A percentile compares a stretch with the other conserved stretches of the same genome.
Conservation (phyloP, 163 green algal species). For the Chloroidium sp. region DNA sequence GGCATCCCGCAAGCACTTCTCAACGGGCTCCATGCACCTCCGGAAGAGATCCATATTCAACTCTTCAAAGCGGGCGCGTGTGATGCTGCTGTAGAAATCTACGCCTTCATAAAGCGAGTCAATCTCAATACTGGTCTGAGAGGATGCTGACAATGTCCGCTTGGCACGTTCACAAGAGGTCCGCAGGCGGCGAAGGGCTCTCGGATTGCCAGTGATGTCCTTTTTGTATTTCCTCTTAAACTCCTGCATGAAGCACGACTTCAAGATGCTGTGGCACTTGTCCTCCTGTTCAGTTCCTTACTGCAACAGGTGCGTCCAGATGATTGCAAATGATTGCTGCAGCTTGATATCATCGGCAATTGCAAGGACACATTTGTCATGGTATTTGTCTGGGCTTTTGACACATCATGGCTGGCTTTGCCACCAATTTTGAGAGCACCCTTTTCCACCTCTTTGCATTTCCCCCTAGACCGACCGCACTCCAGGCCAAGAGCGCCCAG, state of each 20-base stretch:
- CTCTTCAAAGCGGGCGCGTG: conserved; percentile 68
- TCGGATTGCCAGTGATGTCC: conserved; percentile 84
- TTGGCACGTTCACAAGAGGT: conserved; percentile 95
- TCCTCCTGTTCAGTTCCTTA: no score
- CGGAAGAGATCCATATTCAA: conserved; percentile 37
- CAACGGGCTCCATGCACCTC: conserved; percentile 52
- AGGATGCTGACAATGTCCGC: conserved; percentile 79
- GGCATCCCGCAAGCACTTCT: conserved; percentile 42
- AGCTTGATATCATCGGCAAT: no score
- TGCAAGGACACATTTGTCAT: no score
- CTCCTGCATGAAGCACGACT: conserved; percentile 38
- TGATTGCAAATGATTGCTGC: no score
- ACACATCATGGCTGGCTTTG: no score
- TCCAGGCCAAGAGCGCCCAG: no score
- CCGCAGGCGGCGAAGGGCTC: conserved; percentile 80
- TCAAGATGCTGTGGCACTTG: no score
- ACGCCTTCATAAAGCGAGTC: conserved; percentile 95
- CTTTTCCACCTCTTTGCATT: no score
- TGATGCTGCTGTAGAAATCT: conserved; percentile 90
- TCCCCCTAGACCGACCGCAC: no score
- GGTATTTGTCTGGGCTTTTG: no score
- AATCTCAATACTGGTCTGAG: conserved; percentile 95
- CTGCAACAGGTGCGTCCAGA: no score
- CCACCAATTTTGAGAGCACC: no score
- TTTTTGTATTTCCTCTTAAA: conserved; percentile 98